Conservation (phyloP, 2,329 filamentous ascomycete genomes). For the Sarocladiaceae sp. region DNA sequence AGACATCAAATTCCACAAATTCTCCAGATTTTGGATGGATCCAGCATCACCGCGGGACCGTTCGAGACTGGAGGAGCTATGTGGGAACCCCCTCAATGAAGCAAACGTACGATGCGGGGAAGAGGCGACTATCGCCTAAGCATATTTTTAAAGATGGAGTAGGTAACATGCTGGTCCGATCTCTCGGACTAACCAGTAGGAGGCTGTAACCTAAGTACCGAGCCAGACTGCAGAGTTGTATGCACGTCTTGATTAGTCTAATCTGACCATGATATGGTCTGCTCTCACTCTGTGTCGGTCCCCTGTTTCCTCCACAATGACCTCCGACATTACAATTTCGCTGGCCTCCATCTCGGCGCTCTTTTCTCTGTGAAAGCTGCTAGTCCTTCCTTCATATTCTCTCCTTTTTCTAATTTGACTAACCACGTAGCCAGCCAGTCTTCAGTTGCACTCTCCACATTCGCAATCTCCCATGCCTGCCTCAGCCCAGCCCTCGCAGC, state of each 20-base stretch:
- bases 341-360: not conserved
- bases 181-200: too few relatives aligned
- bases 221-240: too few relatives aligned
- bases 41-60: conserved; percentile 3
- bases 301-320: too few relatives aligned
- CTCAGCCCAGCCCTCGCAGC: conserved; percentile 31
- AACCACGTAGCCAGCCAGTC: conserved; percentile 34
- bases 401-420: conserved; percentile 31
- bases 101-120: not conserved
- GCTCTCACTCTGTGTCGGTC: too few relatives aligned
- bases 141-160: conserved; percentile 4
- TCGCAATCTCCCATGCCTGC: conserved; percentile 30
- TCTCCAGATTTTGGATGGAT: not conserved
- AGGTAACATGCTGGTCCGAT: too few relatives aligned
- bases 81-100: not conserved
- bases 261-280: too few relatives aligned
- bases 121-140: not conserved
- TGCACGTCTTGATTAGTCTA: too few relatives aligned
- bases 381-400: conserved; percentile 43
- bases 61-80: not conserved
- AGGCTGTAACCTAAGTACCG: too few relatives aligned
- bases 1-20: not conserved
- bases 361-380: conserved; percentile 45
- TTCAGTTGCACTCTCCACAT: conserved; percentile 32
- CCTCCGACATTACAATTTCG: not conserved